A percentile compares a stretch with the other conserved stretches of the same genome.
Conservation (phyloP, 108 stramenopile genomes). For the Aureococcus anophagefferens region DNA sequence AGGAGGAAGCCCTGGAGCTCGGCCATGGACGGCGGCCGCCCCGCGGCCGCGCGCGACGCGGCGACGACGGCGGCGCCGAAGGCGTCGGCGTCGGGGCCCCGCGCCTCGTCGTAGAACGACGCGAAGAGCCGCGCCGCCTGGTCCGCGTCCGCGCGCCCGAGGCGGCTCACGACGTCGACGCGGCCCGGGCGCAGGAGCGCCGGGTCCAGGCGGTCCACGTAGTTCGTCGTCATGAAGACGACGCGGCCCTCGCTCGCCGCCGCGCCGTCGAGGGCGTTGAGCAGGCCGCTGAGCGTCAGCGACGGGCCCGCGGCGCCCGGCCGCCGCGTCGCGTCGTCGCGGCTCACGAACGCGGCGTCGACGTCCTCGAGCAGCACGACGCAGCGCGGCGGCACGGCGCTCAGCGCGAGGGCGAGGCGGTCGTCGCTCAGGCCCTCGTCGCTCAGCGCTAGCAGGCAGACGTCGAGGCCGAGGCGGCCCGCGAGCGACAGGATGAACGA, state of each 20-base stretch:
- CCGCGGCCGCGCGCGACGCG: not conserved
- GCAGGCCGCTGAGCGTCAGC: slow-evolving; percentile 14
- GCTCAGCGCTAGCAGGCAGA: slow-evolving; percentile 18
- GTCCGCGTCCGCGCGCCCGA: slow-evolving; percentile 14
- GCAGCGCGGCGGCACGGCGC: slow-evolving; percentile 3
- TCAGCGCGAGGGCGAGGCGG: slow-evolving; percentile 22
- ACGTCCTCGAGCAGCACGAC: slow-evolving; percentile 38
- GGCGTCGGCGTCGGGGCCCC: not conserved
- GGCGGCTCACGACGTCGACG: slow-evolving; percentile 27
- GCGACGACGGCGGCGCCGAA: not conserved
- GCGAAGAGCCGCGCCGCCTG: slow-evolving; percentile 14
- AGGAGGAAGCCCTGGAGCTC: not conserved
- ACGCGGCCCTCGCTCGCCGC: slow-evolving; percentile 37
- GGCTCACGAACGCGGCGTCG: slow-evolving; percentile 27
- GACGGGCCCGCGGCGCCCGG: not conserved
- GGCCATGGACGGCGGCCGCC: not conserved
- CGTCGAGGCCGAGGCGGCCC: slow-evolving; percentile 17
- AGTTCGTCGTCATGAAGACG: slow-evolving; percentile 45
- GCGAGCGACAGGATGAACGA: slow-evolving; percentile 37
- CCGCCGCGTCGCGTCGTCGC: not conserved
- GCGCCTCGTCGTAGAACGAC: slow-evolving; percentile 6
- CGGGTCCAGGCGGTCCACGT: slow-evolving; percentile 29
- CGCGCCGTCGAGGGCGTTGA: slow-evolving; percentile 46
- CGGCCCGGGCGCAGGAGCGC: slow-evolving; percentile 44
- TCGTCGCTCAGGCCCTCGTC: not conserved